Evolutionary conservation across 2,329 filamentous ascomycete species (phyloP), one percentile per base, ranked within the genome.

Genomic region (Colletotrichum viniferum): DNA sequence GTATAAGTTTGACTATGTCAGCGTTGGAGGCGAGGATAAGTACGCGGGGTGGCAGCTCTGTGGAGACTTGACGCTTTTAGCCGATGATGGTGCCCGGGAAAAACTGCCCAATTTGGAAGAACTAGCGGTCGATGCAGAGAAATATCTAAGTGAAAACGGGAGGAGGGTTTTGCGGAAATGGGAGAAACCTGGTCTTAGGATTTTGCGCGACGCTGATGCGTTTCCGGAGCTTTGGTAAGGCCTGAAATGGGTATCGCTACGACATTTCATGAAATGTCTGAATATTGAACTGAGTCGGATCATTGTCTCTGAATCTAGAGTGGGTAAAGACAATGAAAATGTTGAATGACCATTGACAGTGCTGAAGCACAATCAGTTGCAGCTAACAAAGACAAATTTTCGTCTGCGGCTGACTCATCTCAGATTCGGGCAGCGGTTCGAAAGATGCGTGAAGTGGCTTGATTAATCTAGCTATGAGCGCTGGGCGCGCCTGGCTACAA

Each of bases 261-360:
- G 4, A 12, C 18, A n/a, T 43, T n/a, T 43, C 18, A n/a, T 43
- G 9, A 10, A 12, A n/a, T 43, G 18, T n/a, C 9, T n/a, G 0
- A 6, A 43, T 3, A 43, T 9, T 43, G 38, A 43, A 43, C 3
- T 43, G 18, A 43, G 18, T 12, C 9, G 8, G 9, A 43, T n/a
- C 38, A 43, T 43, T 43, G 38, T 43, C 12, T 43, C 7, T 43
- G 36, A 43, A 16, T 5, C 38, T 43, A 12, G 8, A 43, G 5
- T n/a, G 1, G 18, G 18, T 7, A 12, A 9, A 2, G 3, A n/a
- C 9, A 43, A 43, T 43, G 18, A n/a, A 0, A n/a, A 43, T 0
- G 18, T 6, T n/a, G 18, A n/a, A 43, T 43, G 38, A n/a, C 1
- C 38, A n/a, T n/a, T 10, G 38, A 6, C 3, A 6, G 5, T n/a